Conservation (phyloP, 2,329 filamentous ascomycete species). For the Colletotrichum costaricense region DNA sequence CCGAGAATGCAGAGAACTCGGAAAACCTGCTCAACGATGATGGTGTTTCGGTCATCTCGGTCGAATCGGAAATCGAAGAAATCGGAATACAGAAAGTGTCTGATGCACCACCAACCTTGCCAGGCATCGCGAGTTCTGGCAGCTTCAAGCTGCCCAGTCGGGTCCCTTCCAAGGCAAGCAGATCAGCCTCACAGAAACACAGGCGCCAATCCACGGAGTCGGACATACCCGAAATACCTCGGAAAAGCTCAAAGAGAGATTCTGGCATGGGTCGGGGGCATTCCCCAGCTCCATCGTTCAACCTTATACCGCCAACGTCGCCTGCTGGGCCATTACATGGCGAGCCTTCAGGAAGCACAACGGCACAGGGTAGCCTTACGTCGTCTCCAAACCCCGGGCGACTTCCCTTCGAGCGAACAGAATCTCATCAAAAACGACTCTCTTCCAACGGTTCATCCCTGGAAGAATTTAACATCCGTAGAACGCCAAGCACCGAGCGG, state of each 20-base stretch:
- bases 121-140: constrained; percentile 68
- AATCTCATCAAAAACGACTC: constrained; percentile 60
- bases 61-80: constrained; percentile 57
- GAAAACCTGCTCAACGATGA: constrained; percentile 57
- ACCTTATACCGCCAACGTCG: constrained; percentile 39
- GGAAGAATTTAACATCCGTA: constrained; percentile 56
- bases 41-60: constrained; percentile 51
- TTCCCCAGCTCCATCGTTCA: constrained; percentile 49
- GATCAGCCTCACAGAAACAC: constrained; percentile 49
- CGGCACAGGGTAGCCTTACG: not conserved
- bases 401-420: constrained; percentile 68
- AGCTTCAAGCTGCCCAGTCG: constrained; percentile 74
- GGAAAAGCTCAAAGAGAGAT: constrained; percentile 78
- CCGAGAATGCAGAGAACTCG: constrained; percentile 30
- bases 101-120: constrained; percentile 66
- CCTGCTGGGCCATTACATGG: constrained; percentile 26
- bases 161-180: constrained; percentile 68
- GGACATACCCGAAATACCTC: constrained; percentile 70
- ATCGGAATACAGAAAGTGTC: constrained; percentile 54
- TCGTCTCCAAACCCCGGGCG: constrained; percentile 25
- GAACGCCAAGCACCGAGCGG: constrained; percentile 54
- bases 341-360: constrained; percentile 12
- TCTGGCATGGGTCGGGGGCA: constrained; percentile 53
- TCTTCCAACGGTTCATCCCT: constrained; percentile 62
- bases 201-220: constrained; percentile 45